Evolutionary conservation across 2,329 filamentous ascomycete species (phyloP), one percentile per base, ranked within the genome.

Genomic region (Colletotrichum plurivorum): DNA sequence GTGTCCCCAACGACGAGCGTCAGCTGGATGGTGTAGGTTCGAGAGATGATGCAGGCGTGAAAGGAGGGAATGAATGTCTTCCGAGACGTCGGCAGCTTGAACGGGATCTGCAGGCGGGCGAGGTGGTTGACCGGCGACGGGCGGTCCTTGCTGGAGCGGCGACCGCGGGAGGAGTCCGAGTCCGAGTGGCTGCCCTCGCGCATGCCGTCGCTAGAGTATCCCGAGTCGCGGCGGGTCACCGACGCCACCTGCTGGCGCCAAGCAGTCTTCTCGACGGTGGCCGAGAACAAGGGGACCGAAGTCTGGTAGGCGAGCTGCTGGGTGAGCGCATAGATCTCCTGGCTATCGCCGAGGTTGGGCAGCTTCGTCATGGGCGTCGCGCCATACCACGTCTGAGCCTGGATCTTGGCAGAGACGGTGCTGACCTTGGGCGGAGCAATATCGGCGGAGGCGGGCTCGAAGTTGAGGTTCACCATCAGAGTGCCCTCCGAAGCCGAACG

Each of bases 1-100:
- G 80, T 77, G 8, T 83, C 78, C 16, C 81, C 83, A 3, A 81
- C 78, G 7, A 78, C 80, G 6, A 89, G 73, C 15, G 79, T 77
- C 49, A 86, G 73, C 71, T 84, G 82, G 36, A 89, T 74, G 5
- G 84, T 81, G 76, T 90, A 90, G n/a, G 84, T 83, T 27, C 88
- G 84, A 8, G 85, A 86, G 45, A 83, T 79, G 75, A 89, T 84
- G 79, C 88, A 90, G 9, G 84, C 86, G 78, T 89, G 86, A 74
- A 89, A 90, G 5, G 85, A 86, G 0, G 88, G 88, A 22, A 89
- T 71, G 72, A 89, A 87, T 9, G 83, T 79, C 75, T 84, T 87
- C 73, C 82, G 84, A 31, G 77, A 75, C 9, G 78, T 76, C 4
- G 87, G 85, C 39, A 89, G 75, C 16, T 77, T 75, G 67, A 90